Percentiles rank a stretch among this genome's conserved stretches.
Evolutionary conservation across 257 asterid species (phyloP).

Genomic region (Solanum rostratum): DNA sequence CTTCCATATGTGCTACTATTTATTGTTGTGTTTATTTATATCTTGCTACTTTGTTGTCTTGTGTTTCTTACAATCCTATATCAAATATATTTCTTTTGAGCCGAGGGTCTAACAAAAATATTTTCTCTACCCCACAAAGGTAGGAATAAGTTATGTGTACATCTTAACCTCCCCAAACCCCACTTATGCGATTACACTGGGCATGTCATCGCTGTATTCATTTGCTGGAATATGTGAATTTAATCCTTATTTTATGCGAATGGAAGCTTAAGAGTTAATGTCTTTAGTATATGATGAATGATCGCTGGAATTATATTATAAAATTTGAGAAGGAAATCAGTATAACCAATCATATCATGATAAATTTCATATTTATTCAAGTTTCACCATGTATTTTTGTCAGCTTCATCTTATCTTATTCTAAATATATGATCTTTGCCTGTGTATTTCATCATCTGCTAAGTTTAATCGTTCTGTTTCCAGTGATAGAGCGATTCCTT

Average conservation of each 20-base stretch:
- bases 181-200: neutral
- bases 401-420: neutral
- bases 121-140: neutral
- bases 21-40: neutral
- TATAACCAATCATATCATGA: no score
- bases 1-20: neutral
- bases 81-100: neutral
- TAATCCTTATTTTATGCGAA: neutral
- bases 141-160: neutral
- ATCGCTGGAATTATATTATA: neutral
- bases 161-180: neutral
- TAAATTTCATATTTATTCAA: neutral
- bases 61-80: neutral
- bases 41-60: neutral
- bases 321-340: neutral
- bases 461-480: slow-evolving; percentile 8
- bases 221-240: neutral
- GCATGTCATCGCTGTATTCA: neutral
- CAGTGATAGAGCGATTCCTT: slow-evolving; percentile 84
- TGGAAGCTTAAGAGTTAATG: neutral
- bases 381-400: neutral
- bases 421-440: neutral
- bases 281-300: neutral
- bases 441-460: neutral
- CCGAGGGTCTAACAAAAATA: neutral